phyloP scores from a whole-genome alignment of 306 rosid genomes.

The Fragaria ananassa region DNA sequence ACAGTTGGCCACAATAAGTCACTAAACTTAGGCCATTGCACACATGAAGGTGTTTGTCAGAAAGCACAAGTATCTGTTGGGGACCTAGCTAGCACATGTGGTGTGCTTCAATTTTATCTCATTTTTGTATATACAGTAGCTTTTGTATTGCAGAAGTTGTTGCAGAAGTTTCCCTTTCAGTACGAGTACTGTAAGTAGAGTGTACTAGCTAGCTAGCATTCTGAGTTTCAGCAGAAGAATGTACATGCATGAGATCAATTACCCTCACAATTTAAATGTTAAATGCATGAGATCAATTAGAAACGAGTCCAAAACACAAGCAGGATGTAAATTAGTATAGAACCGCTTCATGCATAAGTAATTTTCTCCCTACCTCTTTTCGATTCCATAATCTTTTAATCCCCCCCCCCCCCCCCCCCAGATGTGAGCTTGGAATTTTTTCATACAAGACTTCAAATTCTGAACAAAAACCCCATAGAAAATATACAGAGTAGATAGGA shows the following conservation, averaged over 20 bases:
- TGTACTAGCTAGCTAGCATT: neutral
- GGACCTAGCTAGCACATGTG: slow-evolving; percentile 16
- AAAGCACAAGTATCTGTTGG: slow-evolving; percentile 5
- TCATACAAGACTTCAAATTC: neutral
- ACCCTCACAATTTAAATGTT: too few relatives aligned
- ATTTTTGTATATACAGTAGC: neutral
- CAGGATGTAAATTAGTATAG: neutral
- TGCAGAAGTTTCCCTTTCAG: neutral
- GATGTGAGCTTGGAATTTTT: neutral
- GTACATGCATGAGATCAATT: neutral
- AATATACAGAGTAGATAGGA: neutral
- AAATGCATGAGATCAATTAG: neutral
- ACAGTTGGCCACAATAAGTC: slow-evolving; percentile 18
- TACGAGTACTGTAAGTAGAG: neutral
- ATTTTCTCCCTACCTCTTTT: neutral
- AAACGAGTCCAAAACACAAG: neutral
- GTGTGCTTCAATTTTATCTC: neutral
- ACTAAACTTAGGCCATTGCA: neutral
- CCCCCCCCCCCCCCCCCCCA: neutral
- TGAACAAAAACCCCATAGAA: neutral
- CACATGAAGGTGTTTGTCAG: slow-evolving; percentile 18
- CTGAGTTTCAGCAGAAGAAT: too few relatives aligned
- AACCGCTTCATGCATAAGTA: neutral
- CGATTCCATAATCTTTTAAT: neutral
- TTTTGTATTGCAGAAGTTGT: slow-evolving; percentile 2